Base-by-base conservation (phyloP, 805 yeast genomes). In the Wickerhamiella sorbophila region DNA sequence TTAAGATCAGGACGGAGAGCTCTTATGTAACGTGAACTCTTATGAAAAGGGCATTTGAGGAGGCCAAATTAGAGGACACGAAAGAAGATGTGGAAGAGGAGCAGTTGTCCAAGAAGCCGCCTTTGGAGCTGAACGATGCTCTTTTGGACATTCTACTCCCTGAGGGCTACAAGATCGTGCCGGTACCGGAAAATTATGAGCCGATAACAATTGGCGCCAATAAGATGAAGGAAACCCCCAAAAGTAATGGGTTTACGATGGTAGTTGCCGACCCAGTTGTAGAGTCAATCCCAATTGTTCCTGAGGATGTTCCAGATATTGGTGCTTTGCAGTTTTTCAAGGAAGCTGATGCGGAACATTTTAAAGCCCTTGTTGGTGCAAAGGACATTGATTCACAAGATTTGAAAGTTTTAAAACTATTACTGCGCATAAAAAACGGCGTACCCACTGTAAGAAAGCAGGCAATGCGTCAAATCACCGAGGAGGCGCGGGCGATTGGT, bases 361-460 rank as follows among this genome's bases (percentile, higher is more conserved):
- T 87, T 58, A 78, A 80, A 0, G 72, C 72, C 46, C 66, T 82
- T 8, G 55, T 77, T 22, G 15, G 29, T 4, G 19, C 24, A 6
- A 12, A 21, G 2, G 60, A 57, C 21, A 49, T 52, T 24, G 35
- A 16, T 17, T 57, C 52, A 19, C 46, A 53, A 1, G 46, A 49
- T 1, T 51, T 55, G 4, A 59, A 62, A 20, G 54, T 59, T 1
- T 59, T 59, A 1, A 16, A 21, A 14, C 60, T 84, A 20, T 60
- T 88, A 16, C 59, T 86, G 19, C 73, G 71, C 48, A 68, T 86
- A 33, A 86, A 85, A 53, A 86, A 87, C 57, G 95, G 95, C 2
- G 62, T 76, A 16, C 81, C 82, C 5, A 58, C 66, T 0, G 66
- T 68, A 5, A 69, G 98, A 39, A 87, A 83, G 53, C 60, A 63